Conservation (phyloP, 352 stramenopile genomes). For the Phytophthora idaei region DNA sequence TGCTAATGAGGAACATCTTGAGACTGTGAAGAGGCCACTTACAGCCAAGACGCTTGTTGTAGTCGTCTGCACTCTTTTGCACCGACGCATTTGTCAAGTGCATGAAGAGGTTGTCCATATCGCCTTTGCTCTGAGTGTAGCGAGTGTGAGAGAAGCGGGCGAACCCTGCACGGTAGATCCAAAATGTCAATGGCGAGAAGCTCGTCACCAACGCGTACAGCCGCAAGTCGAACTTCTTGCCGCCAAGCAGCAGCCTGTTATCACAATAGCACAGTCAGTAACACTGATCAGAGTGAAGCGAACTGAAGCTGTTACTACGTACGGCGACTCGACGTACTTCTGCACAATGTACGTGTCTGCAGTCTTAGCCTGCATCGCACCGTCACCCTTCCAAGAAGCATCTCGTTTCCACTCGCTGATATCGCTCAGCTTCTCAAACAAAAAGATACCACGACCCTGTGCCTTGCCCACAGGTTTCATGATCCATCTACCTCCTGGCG, state of each 20-base stretch:
- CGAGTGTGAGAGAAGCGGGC: constrained; percentile 81
- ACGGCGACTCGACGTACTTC: constrained; percentile 76
- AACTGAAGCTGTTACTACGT: constrained; percentile 12
- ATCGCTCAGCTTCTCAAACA: constrained; percentile 88
- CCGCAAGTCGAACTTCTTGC: constrained; percentile 91
- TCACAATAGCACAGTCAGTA: not conserved
- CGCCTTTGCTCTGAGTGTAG: constrained; percentile 70
- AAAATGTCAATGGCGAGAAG: constrained; percentile 84
- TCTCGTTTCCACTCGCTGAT: constrained; percentile 90
- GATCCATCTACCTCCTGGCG: constrained; percentile 86
- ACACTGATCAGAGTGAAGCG: not conserved
- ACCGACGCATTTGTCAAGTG: constrained; percentile 81
- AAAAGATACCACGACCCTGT: constrained; percentile 82
- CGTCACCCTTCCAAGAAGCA: constrained; percentile 54
- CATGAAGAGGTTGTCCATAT: constrained; percentile 73
- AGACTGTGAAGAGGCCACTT: constrained; percentile 75
- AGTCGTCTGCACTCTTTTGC: constrained; percentile 62
- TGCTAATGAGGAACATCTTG: constrained; percentile 66
- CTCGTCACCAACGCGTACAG: constrained; percentile 91
- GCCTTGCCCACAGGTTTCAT: constrained; percentile 94
- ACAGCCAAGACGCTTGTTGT: constrained; percentile 55
- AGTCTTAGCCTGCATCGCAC: constrained; percentile 46
- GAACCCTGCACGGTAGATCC: constrained; percentile 88
- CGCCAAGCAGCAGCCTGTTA: constrained; percentile 60
- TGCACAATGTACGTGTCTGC: constrained; percentile 81